Evolutionary conservation across 2,329 filamentous ascomycete species (phyloP), one percentile per base, ranked within the genome.

Genomic region (Neofusicoccum cordaticola): DNA sequence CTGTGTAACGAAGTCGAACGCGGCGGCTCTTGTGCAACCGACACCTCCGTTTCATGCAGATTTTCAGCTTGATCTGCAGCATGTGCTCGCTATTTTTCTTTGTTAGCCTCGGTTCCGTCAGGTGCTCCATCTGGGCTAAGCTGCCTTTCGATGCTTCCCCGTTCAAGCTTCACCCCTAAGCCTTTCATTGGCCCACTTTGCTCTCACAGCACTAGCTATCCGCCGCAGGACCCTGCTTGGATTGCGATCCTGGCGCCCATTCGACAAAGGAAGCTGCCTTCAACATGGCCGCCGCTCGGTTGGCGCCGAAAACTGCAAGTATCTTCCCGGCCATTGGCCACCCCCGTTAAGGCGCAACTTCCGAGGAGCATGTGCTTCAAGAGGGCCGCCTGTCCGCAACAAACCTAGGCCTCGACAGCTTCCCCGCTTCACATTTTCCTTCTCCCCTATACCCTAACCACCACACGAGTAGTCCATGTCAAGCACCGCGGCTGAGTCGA

Each of bases 281-380:
- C 12, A 27, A 4, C 39, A 22, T 57, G 35, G 35, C 37, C 19
- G 41, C 27, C 42, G 37, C 42, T 60, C 56, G 56, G 56, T 17
- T 60, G 56, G 39, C 56, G 41, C 56, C 56, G 41, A 60, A 60
- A 37, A 47, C 27, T 60, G 56, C 42, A 60, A 60, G 27, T 47
- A 35, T 60, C 42, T 48, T 47, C 42, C 42, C 42, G 31, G 56
- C n/a, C n/a, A 22, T 60, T 35, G 42, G 27, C 42, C 27, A 39
- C 56, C 56, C 56, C 31, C 56, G 31, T 35, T 27, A 9, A 47
- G 41, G 56, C 41, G 15, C 53, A 58, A 45, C 53, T 42, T 19
- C 53, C 53, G 53, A 58, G 52, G 53, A 45, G 56, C 56, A 60
- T 60, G 56, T 60, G 56, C 56, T 60, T 60, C 41, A 60, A 60